Conservation (phyloP, 768 basidiomycete species). For the Paxillus involutus region DNA sequence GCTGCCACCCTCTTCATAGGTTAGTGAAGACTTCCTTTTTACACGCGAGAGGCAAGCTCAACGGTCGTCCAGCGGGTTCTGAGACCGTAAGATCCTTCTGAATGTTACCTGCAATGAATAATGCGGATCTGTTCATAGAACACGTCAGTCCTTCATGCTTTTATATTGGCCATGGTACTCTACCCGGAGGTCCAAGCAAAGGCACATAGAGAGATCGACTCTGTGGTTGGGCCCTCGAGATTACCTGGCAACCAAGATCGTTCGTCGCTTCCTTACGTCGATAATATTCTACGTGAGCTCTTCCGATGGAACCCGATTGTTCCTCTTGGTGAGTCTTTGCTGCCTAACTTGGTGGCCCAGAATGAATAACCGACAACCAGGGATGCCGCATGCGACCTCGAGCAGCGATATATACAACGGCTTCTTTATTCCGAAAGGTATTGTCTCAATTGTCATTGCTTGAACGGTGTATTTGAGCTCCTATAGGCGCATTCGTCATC, state of each 20-base stretch:
- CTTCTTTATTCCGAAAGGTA: constrained; percentile 39
- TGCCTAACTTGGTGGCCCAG: constrained; percentile 10
- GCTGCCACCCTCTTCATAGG: constrained; percentile 5
- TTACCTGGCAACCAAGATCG: constrained; percentile 13
- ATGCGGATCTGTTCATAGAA: neutral
- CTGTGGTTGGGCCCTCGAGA: constrained; percentile 10
- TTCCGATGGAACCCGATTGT: constrained; percentile 3
- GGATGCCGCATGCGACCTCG: constrained; percentile 6
- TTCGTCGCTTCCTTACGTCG: constrained; percentile 11
- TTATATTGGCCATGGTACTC: constrained; percentile 20
- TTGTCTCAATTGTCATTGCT: neutral
- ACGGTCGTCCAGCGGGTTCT: neutral
- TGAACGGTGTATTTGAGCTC: neutral
- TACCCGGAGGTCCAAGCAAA: constrained; percentile 13
- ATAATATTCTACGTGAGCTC: constrained; percentile 12
- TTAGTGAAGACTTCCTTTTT: neutral
- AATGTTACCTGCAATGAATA: neutral
- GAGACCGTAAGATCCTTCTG: constrained; percentile 1
- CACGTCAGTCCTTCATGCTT: constrained; percentile 1
- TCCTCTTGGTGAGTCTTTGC: constrained; percentile 6
- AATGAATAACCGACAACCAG: neutral
- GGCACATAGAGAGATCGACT: constrained; percentile 20
- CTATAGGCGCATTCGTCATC: neutral
- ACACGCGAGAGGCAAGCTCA: too few relatives aligned
- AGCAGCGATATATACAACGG: constrained; percentile 12